phyloP scores from a whole-genome alignment of 345 rosid species.

The Linum lewisii region DNA sequence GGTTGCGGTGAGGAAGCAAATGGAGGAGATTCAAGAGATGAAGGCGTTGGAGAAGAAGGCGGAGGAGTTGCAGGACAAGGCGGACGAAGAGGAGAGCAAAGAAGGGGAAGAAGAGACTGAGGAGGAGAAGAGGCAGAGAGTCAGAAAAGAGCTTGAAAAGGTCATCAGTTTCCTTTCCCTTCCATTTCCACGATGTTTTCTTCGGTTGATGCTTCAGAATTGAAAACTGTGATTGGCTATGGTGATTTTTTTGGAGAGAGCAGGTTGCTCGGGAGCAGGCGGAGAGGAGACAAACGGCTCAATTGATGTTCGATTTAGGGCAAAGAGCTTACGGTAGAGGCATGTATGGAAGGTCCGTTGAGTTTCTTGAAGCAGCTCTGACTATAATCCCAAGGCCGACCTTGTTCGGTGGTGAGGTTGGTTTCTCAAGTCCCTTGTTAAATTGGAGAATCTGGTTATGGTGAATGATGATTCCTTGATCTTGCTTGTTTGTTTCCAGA shows the following conservation, averaged over 20 bases:
- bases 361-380: slow-evolving; percentile 89
- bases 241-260: slow-evolving; percentile 6
- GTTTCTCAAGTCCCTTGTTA: slow-evolving; percentile 13
- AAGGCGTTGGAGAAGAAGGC: slow-evolving; percentile 79
- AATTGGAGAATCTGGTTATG: too few relatives aligned
- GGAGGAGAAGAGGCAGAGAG: slow-evolving; percentile 77
- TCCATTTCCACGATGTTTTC: background rate
- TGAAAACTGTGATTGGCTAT: background rate
- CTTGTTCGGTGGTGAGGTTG: slow-evolving; percentile 94
- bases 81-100: slow-evolving; percentile 28
- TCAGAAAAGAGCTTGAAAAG: slow-evolving; percentile 82
- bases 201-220: background rate
- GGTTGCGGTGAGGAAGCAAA: slow-evolving; percentile 68
- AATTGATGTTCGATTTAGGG: slow-evolving; percentile 88
- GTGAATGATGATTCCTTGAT: background rate
- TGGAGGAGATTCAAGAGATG: slow-evolving; percentile 75
- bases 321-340: slow-evolving; percentile 95
- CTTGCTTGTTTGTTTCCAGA: slow-evolving; percentile 34
- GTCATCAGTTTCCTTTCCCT: slow-evolving; percentile 16
- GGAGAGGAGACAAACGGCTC: slow-evolving; percentile 77
- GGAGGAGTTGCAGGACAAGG: slow-evolving; percentile 65
- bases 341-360: slow-evolving; percentile 76
- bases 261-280: slow-evolving; percentile 96
- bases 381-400: slow-evolving; percentile 79
- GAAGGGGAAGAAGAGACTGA: slow-evolving; percentile 53